phyloP scores from a whole-genome alignment of 1,284 basidiomycete species.

The Lignosus rhinocerotis region DNA sequence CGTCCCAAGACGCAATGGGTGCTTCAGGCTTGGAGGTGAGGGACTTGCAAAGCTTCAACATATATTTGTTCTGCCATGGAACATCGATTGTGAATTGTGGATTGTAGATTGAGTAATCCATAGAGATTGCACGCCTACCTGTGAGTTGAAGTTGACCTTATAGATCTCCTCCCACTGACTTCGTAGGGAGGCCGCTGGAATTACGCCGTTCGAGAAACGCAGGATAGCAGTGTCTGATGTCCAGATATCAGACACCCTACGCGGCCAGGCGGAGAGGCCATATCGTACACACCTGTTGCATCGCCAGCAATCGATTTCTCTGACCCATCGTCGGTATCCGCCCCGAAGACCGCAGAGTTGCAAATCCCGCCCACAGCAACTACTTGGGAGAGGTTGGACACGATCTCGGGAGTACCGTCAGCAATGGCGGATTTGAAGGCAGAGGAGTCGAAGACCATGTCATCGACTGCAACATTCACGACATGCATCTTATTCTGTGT shows the following conservation, averaged over 20 bases:
- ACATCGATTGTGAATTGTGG: background rate
- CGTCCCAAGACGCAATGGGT: constrained; percentile 35
- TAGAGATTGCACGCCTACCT: constrained; percentile 22
- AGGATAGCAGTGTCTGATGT: constrained; percentile 55
- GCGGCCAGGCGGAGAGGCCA: background rate
- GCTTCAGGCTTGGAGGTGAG: constrained; percentile 8
- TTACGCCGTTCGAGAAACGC: constrained; percentile 48
- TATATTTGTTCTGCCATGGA: constrained; percentile 52
- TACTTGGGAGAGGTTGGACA: constrained; percentile 31
- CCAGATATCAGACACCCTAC: background rate
- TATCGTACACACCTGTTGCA: constrained; percentile 48
- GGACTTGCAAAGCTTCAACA: constrained; percentile 43
- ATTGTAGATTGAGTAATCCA: background rate
- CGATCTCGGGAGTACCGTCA: background rate
- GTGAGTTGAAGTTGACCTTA: constrained; percentile 56
- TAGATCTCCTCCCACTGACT: constrained; percentile 33
- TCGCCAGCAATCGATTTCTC: constrained; percentile 55
- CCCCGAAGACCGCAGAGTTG: constrained; percentile 57
- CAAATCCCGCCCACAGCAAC: constrained; percentile 53
- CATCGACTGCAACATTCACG: constrained; percentile 38
- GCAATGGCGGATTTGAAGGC: constrained; percentile 7
- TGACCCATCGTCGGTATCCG: constrained; percentile 34
- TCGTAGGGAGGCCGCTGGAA: constrained; percentile 31
- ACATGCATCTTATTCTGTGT: constrained; percentile 52
- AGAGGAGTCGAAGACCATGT: constrained; percentile 38